phyloP scores from a whole-genome alignment of 169 alveolate species.

The Plasmodium vinckei region DNA sequence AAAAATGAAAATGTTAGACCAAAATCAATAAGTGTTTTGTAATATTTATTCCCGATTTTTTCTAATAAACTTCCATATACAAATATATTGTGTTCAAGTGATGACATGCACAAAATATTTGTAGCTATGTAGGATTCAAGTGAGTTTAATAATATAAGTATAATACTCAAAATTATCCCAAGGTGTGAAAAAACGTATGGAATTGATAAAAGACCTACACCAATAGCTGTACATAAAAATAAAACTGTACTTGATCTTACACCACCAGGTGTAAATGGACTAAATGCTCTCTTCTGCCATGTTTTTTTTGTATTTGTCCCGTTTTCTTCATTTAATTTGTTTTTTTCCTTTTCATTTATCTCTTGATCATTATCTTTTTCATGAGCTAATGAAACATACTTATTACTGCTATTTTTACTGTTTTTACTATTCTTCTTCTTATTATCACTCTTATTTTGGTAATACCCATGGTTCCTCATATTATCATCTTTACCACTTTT shows the following conservation, averaged over 20 bases:
- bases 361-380: slow-evolving; percentile 3
- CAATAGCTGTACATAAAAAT: slow-evolving; percentile 72
- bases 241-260: slow-evolving; percentile 70
- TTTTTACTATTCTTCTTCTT: not conserved
- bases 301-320: slow-evolving; percentile 32
- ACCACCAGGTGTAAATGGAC: slow-evolving; percentile 73
- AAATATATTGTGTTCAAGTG: slow-evolving; percentile 69
- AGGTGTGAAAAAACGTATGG: slow-evolving; percentile 64
- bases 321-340: slow-evolving; percentile 9
- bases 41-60: slow-evolving; percentile 44
- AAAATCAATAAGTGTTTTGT: slow-evolving; percentile 50
- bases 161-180: slow-evolving; percentile 50
- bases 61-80: slow-evolving; percentile 69
- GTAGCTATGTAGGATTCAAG: slow-evolving; percentile 68
- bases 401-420: not conserved
- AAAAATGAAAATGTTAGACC: slow-evolving; percentile 58
- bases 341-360: not conserved
- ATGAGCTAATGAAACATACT: not conserved
- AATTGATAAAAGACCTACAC: slow-evolving; percentile 61
- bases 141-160: slow-evolving; percentile 35
- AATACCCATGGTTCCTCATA: not conserved
- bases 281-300: slow-evolving; percentile 66
- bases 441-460: not conserved
- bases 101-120: slow-evolving; percentile 48
- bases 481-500: not conserved